Base-by-base conservation (phyloP, 345 rosid species). In the Physaria fendleri region DNA sequence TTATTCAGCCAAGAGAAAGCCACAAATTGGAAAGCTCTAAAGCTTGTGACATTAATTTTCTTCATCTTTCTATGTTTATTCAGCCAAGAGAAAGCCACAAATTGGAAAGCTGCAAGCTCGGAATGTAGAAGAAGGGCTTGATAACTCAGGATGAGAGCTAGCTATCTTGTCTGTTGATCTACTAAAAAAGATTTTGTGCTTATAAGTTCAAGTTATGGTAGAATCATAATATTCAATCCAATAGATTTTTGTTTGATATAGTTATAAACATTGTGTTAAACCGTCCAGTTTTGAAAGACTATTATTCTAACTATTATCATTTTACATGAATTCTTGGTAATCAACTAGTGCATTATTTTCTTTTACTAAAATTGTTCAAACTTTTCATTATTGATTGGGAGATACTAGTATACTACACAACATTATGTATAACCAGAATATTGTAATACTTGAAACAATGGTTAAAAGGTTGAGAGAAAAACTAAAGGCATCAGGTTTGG, bases 81-180 rank as follows among this genome's bases (percentile, higher is more conserved):
- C 37, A 69, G 73, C 62, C 38, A 53, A 21, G 42, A 53, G 43
- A 28, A 22, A 37, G 21, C 34, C 73, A 60, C 56, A 37, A 37
- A 54, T 61, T 35, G 29, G 16, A 15, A 53, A 55, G 2, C 62
- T 34, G 4, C 34, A 44, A 45, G 38, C 51, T 45, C 23, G 46
- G 57, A 54, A 69, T 51, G 45, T 54, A 37, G 73, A 54, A 0
- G 56, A 45, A 54, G 73, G 1, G 27, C 4, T 27, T 1, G 22
- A 30, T 4, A 38, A 22, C 12, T 29, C 21, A 45, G 68, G 1
- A 54, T 69, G 44, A 69, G 42, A 42, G 51, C 53, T 50, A 28
- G 2, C 4, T 32, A 27, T 10, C 25, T 16, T 37, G 2, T n/a
- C 13, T 38, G 4, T 37, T 65, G 37, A 28, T 43, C 38, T n/a